Conservation (phyloP, 1,284 basidiomycete species). For the Ganoderma boninense region DNA sequence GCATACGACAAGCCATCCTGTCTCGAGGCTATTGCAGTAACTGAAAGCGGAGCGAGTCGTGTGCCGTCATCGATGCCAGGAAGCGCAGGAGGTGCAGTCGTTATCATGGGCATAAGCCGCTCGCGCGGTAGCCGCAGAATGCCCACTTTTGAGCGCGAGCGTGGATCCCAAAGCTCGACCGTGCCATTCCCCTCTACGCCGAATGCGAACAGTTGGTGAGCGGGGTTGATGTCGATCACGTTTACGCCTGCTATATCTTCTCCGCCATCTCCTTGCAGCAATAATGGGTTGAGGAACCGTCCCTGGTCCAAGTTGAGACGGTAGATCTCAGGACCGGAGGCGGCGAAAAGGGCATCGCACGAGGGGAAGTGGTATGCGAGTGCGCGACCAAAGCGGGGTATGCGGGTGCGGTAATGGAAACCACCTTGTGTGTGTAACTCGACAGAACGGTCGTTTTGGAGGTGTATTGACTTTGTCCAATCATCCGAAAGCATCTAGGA, state of each 20-base stretch:
- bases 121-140: constrained; percentile 78
- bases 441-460: constrained; percentile 95
- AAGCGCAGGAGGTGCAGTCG: constrained; percentile 45
- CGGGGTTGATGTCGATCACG: constrained; percentile 92
- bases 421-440: constrained; percentile 96
- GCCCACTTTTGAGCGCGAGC: constrained; percentile 84
- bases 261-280: constrained; percentile 60
- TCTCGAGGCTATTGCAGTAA: constrained; percentile 87
- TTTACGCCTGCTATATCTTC: constrained; percentile 86
- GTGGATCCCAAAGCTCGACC: constrained; percentile 96
- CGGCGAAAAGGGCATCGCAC: constrained; percentile 72
- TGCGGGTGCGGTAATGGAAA: constrained; percentile 91
- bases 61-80: constrained; percentile 55
- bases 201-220: constrained; percentile 91
- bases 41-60: constrained; percentile 54
- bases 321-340: constrained; percentile 84
- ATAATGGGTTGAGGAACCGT: constrained; percentile 86
- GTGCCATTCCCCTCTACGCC: constrained; percentile 87
- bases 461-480: constrained; percentile 98
- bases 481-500: constrained; percentile 94
- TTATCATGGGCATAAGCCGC: constrained; percentile 58
- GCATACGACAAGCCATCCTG: constrained; percentile 93
- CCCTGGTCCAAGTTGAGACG: constrained; percentile 97
- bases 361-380: constrained; percentile 75
- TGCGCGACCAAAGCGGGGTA: constrained; percentile 93